Evolutionary conservation across 345 rosid genomes (phyloP).

Genomic region (Salix purpurea): DNA sequence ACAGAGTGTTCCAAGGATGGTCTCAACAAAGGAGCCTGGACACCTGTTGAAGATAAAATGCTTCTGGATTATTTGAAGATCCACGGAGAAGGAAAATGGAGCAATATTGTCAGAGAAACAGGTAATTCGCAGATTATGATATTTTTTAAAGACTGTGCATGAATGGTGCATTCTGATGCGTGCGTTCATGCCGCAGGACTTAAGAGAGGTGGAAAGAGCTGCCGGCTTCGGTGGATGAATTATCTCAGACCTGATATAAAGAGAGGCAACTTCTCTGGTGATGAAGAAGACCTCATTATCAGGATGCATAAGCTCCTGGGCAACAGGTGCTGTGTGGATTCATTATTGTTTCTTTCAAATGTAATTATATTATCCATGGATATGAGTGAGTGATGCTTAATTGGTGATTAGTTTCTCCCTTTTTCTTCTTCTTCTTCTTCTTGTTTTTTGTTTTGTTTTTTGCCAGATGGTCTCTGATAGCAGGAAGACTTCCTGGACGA

Average conservation of each 20-base stretch:
- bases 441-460: no score
- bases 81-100: constrained; percentile 38
- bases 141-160: background rate
- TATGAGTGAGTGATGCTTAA: background rate
- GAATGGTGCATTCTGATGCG: background rate
- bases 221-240: constrained; percentile 35
- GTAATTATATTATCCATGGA: background rate
- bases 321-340: constrained; percentile 23
- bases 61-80: constrained; percentile 24
- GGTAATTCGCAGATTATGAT: constrained; percentile 4
- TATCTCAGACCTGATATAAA: constrained; percentile 32
- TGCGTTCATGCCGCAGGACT: constrained; percentile 12
- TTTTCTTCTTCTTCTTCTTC: no score
- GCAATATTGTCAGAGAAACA: constrained; percentile 18
- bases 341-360: background rate
- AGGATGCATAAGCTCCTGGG: constrained; percentile 39
- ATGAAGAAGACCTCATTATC: constrained; percentile 37
- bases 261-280: constrained; percentile 29
- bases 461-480: constrained; percentile 40
- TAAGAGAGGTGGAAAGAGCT: constrained; percentile 35
- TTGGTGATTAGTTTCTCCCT: background rate
- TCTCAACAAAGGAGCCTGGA: constrained; percentile 37
- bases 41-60: constrained; percentile 23
- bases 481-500: constrained; percentile 43
- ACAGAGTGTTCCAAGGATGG: constrained; percentile 24